A percentile compares a stretch with the other conserved stretches of the same genome.
phyloP scores from a whole-genome alignment of 495 filamentous ascomycete genomes.

The Aspergillus wentii region DNA sequence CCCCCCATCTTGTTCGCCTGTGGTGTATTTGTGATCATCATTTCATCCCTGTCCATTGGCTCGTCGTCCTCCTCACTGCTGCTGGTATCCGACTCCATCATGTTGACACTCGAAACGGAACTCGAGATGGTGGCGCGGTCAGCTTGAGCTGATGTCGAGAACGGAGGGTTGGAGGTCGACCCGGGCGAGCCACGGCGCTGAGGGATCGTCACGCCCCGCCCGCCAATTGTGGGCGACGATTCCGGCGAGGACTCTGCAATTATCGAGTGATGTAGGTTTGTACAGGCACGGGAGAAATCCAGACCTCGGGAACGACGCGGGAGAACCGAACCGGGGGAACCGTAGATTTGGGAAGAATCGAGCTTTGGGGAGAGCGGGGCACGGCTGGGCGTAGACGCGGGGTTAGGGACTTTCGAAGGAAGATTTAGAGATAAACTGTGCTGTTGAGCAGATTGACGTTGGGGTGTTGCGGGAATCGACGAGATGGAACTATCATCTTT shows the following conservation, averaged over 20 bases:
- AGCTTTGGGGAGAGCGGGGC: conserved; percentile 80
- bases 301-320: conserved; percentile 81
- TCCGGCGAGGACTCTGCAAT: conserved; percentile 89
- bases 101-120: conserved; percentile 78
- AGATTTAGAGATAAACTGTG: conserved; percentile 71
- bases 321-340: conserved; percentile 75
- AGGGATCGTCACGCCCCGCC: conserved; percentile 76
- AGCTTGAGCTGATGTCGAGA: conserved; percentile 39
- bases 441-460: conserved; percentile 55
- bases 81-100: conserved; percentile 74
- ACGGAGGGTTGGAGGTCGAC: conserved; percentile 33
- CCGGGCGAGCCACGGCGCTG: conserved; percentile 47
- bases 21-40: conserved; percentile 60
- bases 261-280: conserved; percentile 93
- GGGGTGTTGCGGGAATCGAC: conserved; percentile 58
- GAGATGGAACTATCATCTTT: conserved; percentile 77
- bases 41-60: conserved; percentile 77
- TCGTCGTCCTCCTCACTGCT: conserved; percentile 72
- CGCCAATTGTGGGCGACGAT: conserved; percentile 81
- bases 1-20: conserved; percentile 33
- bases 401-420: conserved; percentile 49
- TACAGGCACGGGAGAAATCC: conserved; percentile 91
- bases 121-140: conserved; percentile 75
- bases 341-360: conserved; percentile 76
- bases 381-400: conserved; percentile 55